These are phyloP conservation scores for Pinus albicaulis DNA, from an alignment of 75 land plant genomes.

Conservation along the genomic window DNA sequence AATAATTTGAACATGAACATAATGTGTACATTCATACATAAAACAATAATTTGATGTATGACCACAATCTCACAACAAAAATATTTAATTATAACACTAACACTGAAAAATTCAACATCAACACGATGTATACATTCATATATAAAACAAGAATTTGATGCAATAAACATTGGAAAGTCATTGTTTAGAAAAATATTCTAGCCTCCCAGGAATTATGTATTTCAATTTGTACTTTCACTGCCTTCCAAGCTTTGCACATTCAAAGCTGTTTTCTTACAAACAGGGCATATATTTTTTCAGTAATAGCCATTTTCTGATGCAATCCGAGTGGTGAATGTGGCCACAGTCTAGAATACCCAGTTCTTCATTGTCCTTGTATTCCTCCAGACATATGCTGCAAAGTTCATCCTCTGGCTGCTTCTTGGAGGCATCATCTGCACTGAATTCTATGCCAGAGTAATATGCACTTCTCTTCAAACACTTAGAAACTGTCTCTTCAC, in stretches of 20 bases:
- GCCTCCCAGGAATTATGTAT: too few species aligned
- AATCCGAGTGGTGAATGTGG: slow-evolving; percentile 61
- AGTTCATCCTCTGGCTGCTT: slow-evolving; percentile 24
- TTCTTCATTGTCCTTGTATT: slow-evolving; percentile 58
- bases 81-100: too few species aligned
- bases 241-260: too few species aligned
- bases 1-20: too few species aligned
- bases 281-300: slow-evolving; percentile 74
- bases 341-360: slow-evolving; percentile 60
- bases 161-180: too few species aligned
- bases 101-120: too few species aligned
- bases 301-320: slow-evolving; percentile 73
- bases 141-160: too few species aligned
- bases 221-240: neutral
- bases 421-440: slow-evolving; percentile 1
- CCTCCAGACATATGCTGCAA: slow-evolving; percentile 70
- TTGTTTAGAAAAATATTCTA: too few species aligned
- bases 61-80: too few species aligned
- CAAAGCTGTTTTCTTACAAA: slow-evolving; percentile 30
- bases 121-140: too few species aligned
- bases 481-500: slow-evolving; percentile 23
- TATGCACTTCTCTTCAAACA: slow-evolving; percentile 19
- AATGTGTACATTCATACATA: too few species aligned
- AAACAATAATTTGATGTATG: too few species aligned
- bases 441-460: neutral